Percentiles rank a stretch among this genome's conserved stretches.
phyloP scores from a whole-genome alignment of 164 flowering plant species.

The Chimonanthus salicifolius region DNA sequence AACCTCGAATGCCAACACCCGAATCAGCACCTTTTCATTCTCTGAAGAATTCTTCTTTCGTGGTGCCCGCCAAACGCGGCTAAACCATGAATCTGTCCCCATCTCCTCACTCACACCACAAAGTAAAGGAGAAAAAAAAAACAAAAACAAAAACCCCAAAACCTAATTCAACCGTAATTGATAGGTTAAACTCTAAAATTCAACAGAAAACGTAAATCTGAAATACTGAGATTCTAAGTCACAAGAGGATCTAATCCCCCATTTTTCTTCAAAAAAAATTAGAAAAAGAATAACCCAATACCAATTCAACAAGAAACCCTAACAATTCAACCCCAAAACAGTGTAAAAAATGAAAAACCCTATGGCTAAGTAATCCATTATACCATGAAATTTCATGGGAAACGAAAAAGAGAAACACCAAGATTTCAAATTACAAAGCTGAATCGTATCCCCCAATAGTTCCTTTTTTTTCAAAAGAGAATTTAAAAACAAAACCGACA shows the following conservation, averaged over 20 bases:
- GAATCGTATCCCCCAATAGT: no score
- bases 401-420: no score
- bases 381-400: no score
- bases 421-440: no score
- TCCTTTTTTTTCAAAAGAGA: no score
- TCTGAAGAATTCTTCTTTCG: constrained; percentile 29
- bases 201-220: not conserved
- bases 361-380: no score
- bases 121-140: not conserved
- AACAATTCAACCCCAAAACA: no score
- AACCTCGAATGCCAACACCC: constrained; percentile 81
- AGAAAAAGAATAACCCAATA: not conserved
- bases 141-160: not conserved
- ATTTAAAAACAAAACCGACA: no score
- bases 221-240: not conserved
- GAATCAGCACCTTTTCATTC: constrained; percentile 43
- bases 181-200: not conserved
- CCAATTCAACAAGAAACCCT: no score
- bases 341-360: no score
- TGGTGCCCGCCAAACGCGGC: constrained; percentile 19
- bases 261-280: no score
- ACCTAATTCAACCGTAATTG: constrained; percentile 2
- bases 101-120: constrained; percentile 19
- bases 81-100: constrained; percentile 77
- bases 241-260: not conserved